Evolutionary conservation across 306 rosid genomes (phyloP), one percentile per base, ranked within the genome.

Genomic region (Rubus parviflorus): DNA sequence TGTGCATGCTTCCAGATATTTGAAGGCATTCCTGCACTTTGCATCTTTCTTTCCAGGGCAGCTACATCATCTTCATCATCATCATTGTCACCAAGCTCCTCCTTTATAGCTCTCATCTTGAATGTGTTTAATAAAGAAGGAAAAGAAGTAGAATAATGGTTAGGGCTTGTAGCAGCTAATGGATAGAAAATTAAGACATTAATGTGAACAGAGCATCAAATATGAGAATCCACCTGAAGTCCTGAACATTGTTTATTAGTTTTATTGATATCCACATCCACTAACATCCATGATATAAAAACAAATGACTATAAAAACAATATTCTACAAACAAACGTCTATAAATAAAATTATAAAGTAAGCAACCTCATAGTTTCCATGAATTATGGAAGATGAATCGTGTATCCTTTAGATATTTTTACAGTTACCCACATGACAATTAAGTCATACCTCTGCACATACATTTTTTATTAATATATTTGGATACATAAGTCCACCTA

Each of bases 71-170:
- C 99, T 75, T 95, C 99, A 51, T 95, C 99, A 25, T 95, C 97
- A 73, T 95, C 99, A 80, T 88, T 83, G 86, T 92, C 99, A 62
- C 99, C 99, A 73, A 95, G 99, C 90, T 95, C 99, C 83, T 95
- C 99, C 81, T 95, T 95, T 81, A 95, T 95, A 75, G 99, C 99
- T 82, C 97, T 90, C 97, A 95, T 95, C 99, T 95, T 66, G 64
- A 81, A 85, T 68, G 81, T 72, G 60, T 79, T 78, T 79, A 45
- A 66, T 72, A 83, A 13, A 83, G 60, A 70, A 67, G 68, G 72
- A 53, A 80, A 56, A 47, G 30, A 20, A 80, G 15, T 42, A 76
- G 14, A 82, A 25, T 46, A 70, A 72, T 17, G 53, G 60, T 63
- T 16, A 58, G 30, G 37, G 47, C 45, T 47, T 23, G 46, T 22